These are phyloP conservation scores for Curvularia lunata DNA, from an alignment of 2,329 filamentous ascomycete species.

Conservation along the genomic window DNA sequence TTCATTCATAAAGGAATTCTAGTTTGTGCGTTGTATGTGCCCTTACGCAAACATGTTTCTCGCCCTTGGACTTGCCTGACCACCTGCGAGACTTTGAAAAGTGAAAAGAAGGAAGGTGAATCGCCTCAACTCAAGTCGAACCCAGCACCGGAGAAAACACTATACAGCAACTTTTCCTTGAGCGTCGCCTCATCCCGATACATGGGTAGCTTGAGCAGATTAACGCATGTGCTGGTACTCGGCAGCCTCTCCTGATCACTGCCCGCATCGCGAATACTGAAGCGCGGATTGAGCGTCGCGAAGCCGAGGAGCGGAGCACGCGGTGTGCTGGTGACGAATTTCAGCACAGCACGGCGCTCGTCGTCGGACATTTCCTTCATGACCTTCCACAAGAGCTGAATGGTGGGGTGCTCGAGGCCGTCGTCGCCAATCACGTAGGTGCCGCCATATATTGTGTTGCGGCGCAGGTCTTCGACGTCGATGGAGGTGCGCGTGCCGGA, in stretches of 20 bases:
- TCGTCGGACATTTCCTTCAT: constrained; percentile 76
- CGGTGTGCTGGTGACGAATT: constrained; percentile 94
- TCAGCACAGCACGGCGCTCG: constrained; percentile 84
- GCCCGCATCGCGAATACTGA: constrained; percentile 87
- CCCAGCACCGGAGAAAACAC: constrained; percentile 85
- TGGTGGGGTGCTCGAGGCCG: constrained; percentile 79
- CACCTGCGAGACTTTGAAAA: background rate
- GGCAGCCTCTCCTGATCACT: constrained; percentile 78
- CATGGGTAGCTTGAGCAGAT: constrained; percentile 87
- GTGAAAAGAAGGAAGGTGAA: background rate
- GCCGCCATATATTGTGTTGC: constrained; percentile 85
- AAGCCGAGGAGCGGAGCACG: constrained; percentile 90
- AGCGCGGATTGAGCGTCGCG: constrained; percentile 79
- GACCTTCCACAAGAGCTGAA: constrained; percentile 90
- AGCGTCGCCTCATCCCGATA: constrained; percentile 72
- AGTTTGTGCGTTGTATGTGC: too few species aligned
- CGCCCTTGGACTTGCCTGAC: background rate
- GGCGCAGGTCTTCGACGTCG: constrained; percentile 82
- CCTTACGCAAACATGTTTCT: too few species aligned
- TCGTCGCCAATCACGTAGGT: constrained; percentile 92
- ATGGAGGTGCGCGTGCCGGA: constrained; percentile 87
- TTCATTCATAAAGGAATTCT: too few species aligned
- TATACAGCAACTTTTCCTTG: constrained; percentile 84
- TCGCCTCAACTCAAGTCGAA: constrained; percentile 68
- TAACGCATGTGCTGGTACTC: constrained; percentile 95